A percentile compares a stretch with the other conserved stretches of the same genome.
These are phyloP conservation scores for Nicotiana attenuata DNA, from an alignment of 257 asterid genomes.

Conservation along the genomic window DNA sequence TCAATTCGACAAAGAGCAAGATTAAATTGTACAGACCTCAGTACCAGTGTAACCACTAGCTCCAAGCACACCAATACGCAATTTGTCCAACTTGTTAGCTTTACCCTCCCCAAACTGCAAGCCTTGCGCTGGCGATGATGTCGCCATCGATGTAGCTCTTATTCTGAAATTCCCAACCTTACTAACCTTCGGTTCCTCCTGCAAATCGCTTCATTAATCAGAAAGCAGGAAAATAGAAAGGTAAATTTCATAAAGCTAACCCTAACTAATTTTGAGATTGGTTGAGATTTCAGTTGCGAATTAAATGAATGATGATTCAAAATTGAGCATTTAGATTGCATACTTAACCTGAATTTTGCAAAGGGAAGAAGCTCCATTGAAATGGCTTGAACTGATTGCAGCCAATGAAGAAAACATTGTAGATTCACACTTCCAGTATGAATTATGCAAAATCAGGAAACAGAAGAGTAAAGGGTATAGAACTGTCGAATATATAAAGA, in stretches of 20 bases:
- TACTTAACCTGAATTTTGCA: slow-evolving; percentile 23
- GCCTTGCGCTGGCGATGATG: slow-evolving; percentile 28
- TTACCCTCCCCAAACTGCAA: slow-evolving; percentile 30
- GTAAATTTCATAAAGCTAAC: too few species aligned
- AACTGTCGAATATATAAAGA: neutral
- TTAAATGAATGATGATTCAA: neutral
- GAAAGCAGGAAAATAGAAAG: too few species aligned
- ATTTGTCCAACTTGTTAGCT: slow-evolving; percentile 39
- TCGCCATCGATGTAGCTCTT: slow-evolving; percentile 48
- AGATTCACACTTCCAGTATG: neutral
- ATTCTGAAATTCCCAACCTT: slow-evolving; percentile 27
- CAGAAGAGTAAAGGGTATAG: neutral
- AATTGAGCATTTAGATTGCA: neutral
- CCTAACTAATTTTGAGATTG: neutral
- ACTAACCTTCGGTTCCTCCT: too few species aligned
- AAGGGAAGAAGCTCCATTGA: slow-evolving; percentile 13
- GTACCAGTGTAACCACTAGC: slow-evolving; percentile 92
- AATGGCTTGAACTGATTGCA: slow-evolving; percentile 18
- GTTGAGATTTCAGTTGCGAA: too few species aligned
- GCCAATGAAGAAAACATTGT: slow-evolving; percentile 26
- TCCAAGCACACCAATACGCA: slow-evolving; percentile 74
- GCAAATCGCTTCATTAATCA: too few species aligned
- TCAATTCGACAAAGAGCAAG: neutral
- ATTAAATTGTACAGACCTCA: slow-evolving; percentile 37
- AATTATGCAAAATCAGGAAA: neutral